Evolutionary conservation across 257 asterid genomes (phyloP).

Genomic region (Petunia secreta): DNA sequence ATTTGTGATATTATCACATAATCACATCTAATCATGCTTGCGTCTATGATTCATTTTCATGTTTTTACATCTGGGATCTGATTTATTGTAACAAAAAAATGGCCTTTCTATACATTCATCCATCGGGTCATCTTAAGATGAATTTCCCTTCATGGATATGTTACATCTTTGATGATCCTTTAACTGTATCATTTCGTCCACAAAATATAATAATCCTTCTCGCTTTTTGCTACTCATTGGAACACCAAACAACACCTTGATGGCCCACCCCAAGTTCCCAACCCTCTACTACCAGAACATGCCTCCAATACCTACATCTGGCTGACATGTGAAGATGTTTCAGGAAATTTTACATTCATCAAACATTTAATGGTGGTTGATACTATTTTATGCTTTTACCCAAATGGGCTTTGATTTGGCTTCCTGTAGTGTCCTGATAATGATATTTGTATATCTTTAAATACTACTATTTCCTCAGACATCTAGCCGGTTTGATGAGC

Average conservation of each 20-base stretch:
- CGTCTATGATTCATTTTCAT: conserved; percentile 11
- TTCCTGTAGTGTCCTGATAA: background rate
- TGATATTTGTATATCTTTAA: conserved; percentile 23
- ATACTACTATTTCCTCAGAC: conserved; percentile 49
- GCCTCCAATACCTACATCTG: background rate
- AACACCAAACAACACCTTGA: background rate
- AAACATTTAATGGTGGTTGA: background rate
- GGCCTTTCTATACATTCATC: background rate
- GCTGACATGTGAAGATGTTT: conserved; percentile 1
- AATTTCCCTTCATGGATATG: background rate
- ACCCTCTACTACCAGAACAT: background rate
- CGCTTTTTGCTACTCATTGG: background rate
- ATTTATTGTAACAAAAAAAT: background rate
- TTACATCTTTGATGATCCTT: background rate
- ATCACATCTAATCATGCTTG: conserved; percentile 3
- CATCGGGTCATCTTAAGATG: background rate
- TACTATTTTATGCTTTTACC: background rate
- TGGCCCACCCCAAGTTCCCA: background rate
- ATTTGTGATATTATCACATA: background rate
- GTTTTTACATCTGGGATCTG: conserved; percentile 10
- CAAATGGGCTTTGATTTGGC: conserved; percentile 16
- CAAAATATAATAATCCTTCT: background rate
- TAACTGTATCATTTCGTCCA: conserved; percentile 17
- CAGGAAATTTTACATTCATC: conserved; percentile 1
- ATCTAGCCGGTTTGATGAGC: conserved; percentile 90